Conservation (phyloP, 148 eudicot species). For the Diospyros kaki region DNA sequence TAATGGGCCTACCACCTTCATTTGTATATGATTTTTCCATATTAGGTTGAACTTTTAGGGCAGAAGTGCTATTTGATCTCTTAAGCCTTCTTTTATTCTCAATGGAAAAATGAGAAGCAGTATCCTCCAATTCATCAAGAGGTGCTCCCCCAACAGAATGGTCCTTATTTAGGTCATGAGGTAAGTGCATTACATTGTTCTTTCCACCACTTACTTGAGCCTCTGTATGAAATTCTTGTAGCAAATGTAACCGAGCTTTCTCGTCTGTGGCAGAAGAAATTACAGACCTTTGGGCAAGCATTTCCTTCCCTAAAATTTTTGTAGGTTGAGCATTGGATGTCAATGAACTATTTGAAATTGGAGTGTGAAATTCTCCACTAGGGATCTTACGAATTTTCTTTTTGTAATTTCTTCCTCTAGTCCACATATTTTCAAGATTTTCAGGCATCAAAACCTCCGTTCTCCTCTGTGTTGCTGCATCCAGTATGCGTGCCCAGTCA, state of each 20-base stretch:
- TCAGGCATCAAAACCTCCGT: slow-evolving; percentile 95
- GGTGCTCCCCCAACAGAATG: slow-evolving; percentile 24
- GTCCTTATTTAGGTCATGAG: slow-evolving; percentile 23
- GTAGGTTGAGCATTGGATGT: slow-evolving; percentile 2
- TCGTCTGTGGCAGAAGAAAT: slow-evolving; percentile 19
- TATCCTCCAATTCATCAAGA: slow-evolving; percentile 24
- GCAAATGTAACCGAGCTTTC: slow-evolving; percentile 26
- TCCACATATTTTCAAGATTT: slow-evolving; percentile 97
- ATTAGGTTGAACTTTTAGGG: slow-evolving; percentile 37
- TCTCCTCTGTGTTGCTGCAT: slow-evolving; percentile 94
- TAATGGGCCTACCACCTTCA: slow-evolving; percentile 44
- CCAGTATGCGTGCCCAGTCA: slow-evolving; percentile 83
- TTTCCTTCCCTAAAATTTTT: slow-evolving; percentile 24
- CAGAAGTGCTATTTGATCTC: slow-evolving; percentile 86
- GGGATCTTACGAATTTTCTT: slow-evolving; percentile 54
- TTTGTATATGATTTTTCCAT: slow-evolving; percentile 31
- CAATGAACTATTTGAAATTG: slow-evolving; percentile 20
- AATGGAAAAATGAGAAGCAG: slow-evolving; percentile 20
- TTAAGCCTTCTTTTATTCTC: slow-evolving; percentile 50
- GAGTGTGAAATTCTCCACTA: slow-evolving; percentile 32
- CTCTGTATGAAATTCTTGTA: slow-evolving; percentile 27
- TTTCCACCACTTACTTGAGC: slow-evolving; percentile 27
- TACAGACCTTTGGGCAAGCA: slow-evolving; percentile 15
- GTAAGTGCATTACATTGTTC: slow-evolving; percentile 16
- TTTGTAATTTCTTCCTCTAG: slow-evolving; percentile 86